These are phyloP conservation scores for Beauveria pseudobassiana DNA, from an alignment of 2,329 filamentous ascomycete genomes.

Conservation along the genomic window DNA sequence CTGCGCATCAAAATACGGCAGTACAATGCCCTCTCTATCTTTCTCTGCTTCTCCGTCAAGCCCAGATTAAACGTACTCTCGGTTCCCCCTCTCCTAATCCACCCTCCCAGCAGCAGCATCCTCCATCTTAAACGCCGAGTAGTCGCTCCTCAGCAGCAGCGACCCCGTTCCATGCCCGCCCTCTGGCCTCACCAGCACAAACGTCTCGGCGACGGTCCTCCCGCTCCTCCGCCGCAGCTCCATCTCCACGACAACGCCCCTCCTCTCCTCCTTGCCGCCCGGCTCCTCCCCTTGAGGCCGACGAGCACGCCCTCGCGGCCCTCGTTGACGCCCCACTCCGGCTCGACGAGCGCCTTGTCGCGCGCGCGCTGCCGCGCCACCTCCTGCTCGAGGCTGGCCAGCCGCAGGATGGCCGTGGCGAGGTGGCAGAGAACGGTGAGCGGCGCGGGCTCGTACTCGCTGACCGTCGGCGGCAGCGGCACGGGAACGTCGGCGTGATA, in stretches of 20 bases:
- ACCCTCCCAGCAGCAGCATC: constrained; percentile 24
- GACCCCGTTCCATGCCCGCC: constrained; percentile 21
- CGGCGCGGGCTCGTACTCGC: constrained; percentile 58
- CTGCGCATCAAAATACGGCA: constrained; percentile 97
- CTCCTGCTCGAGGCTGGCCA: constrained; percentile 67
- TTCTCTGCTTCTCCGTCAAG: constrained; percentile 83
- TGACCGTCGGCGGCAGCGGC: constrained; percentile 32
- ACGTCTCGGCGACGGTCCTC: constrained; percentile 63
- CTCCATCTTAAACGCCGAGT: constrained; percentile 56
- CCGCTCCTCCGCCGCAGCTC: constrained; percentile 82
- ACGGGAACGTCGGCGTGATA: constrained; percentile 78
- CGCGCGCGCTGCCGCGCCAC: constrained; percentile 67
- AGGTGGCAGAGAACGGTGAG: constrained; percentile 72
- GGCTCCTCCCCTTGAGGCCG: constrained; percentile 48
- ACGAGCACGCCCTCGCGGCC: constrained; percentile 71
- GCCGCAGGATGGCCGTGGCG: constrained; percentile 75
- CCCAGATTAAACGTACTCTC: constrained; percentile 77
- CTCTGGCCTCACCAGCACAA: constrained; percentile 36
- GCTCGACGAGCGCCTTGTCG: constrained; percentile 66
- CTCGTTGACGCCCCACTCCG: constrained; percentile 71
- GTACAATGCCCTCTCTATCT: constrained; percentile 79
- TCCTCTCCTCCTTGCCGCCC: constrained; percentile 18
- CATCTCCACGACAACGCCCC: constrained; percentile 67
- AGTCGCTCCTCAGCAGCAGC: constrained; percentile 63
- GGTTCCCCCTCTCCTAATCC: constrained; percentile 45